Evolutionary conservation across 108 stramenopile species (phyloP), one percentile per base, ranked within the genome.

Genomic region (Pseudonitzschia delicatissima): DNA sequence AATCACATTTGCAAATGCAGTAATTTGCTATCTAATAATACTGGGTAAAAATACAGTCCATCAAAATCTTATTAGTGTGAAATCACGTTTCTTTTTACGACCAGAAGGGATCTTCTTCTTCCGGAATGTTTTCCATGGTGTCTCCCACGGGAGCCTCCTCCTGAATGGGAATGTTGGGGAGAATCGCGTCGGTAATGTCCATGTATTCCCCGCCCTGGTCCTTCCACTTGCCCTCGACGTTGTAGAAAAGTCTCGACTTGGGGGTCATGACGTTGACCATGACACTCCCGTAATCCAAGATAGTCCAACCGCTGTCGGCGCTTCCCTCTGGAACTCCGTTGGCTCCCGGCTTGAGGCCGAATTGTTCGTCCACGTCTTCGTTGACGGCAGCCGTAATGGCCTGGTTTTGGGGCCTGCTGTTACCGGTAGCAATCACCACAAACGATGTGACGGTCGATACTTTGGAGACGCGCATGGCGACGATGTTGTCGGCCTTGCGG

Each of bases 211-310:
- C 91, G 11, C 86, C 89, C 67, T 82, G 81, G 31, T 80, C 76
- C 57, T 60, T 79, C 92, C 92, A 96, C 29, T 80, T 79, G 31
- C 88, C 87, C 64, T 97, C 94, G 4, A 97, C 67, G 73, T 94
- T 94, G 79, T 97, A 97, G 80, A 82, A 97, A 32, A 80, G 45
- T 34, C 96, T 64, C 48, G 87, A 85, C 70, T 90, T 87, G 13
- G 93, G 94, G 21, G 94, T 96, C 94, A 96, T 95, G 17, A 97
- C 79, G 67, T 97, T 90, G 6, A 94, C 93, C 79, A 96, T 91
- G 48, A 95, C 85, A 68, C 79, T 82, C 1, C 94, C 96, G 64
- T 88, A 97, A 77, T 97, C 96, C 64, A 97, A 62, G 32, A 97
- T 62, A 39, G 94, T 94, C 96, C 96, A 97, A 2, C 96, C 96